phyloP scores from a whole-genome alignment of 1,284 basidiomycete species.

The Cerioporus squamosus region DNA sequence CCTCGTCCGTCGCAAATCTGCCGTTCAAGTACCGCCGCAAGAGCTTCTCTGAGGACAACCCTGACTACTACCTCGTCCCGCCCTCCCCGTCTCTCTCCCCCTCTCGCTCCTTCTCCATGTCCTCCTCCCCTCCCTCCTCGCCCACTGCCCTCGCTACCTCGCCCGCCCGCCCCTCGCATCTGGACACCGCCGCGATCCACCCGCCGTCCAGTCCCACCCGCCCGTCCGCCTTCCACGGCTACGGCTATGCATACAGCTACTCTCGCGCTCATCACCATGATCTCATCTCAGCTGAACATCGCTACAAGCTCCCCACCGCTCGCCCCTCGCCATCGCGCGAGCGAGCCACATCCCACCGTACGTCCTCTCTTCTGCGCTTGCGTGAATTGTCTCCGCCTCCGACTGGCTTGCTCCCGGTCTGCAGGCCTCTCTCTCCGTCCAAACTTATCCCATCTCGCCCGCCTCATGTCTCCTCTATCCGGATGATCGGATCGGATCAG shows the following conservation, averaged over 20 bases:
- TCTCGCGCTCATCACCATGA: conserved; percentile 10
- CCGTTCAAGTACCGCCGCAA: conserved; percentile 30
- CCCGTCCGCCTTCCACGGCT: conserved; percentile 7
- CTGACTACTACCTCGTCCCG: conserved; percentile 13
- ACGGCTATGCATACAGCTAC: conserved; percentile 20
- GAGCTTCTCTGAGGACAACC: conserved; percentile 25
- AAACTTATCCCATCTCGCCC: background rate
- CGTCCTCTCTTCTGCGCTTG: no score
- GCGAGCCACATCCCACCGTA: background rate
- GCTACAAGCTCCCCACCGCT: background rate
- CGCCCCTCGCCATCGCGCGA: conserved; percentile 16
- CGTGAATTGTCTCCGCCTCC: no score
- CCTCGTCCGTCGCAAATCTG: conserved; percentile 15
- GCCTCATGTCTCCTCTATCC: conserved; percentile 16
- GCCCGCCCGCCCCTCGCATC: conserved; percentile 11
- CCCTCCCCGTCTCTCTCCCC: conserved; percentile 21
- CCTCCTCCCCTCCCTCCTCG: conserved; percentile 23
- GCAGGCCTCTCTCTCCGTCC: conserved; percentile 12
- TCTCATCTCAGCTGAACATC: no score
- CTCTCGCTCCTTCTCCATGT: conserved; percentile 14
- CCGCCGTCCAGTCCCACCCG: conserved; percentile 18
- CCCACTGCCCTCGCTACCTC: conserved; percentile 16
- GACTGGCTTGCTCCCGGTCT: background rate
- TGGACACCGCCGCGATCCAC: conserved; percentile 7
- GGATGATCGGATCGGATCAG: conserved; percentile 25